Evolutionary conservation across 106 monocot genomes (phyloP), one percentile per base, ranked within the genome.

Genomic region (Narthecium ossifragum): DNA sequence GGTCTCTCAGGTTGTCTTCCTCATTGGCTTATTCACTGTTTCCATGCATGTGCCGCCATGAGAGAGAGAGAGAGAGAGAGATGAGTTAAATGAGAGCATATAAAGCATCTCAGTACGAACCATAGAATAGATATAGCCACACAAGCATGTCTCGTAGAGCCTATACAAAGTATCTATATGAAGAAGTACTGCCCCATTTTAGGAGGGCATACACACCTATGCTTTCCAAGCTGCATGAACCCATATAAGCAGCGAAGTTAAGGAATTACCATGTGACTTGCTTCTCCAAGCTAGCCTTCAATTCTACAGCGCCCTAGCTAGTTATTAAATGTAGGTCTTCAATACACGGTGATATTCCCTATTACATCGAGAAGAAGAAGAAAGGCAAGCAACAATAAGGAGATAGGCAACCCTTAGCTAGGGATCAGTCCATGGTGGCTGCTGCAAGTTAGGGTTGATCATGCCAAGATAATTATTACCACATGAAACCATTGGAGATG

Each of bases 361-460:
- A n/a, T n/a, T n/a, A n/a, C n/a, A n/a, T n/a, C n/a, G n/a, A n/a
- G n/a, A 17, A 25, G 15, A 10, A 30, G 22, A n/a, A 14, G 30
- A 27, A 17, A 29, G 3, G 24, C 26, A 21, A 7, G 10, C 40
- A 23, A 0, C 24, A 46, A 46, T 5, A 41, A 40, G 11, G 63
- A 31, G 15, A 6, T 14, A 2, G 9, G 45, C 31, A 4, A 61
- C 25, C 0, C 61, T 63, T 48, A 39, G 36, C 33, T 56, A 30
- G 65, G 27, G 58, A 51, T 36, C n/a, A n/a, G 41, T 53, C 66
- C 51, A 66, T 53, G 23, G 52, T 41, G 60, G 43, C 31, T 53
- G 43, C 31, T 53, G 62, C 48, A 71, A 17, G 62, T 2, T 46
- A 30, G 61, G 56, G n/a, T 47, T 43, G n/a, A n/a, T n/a, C 58